Base-by-base conservation (phyloP, 1,284 basidiomycete species). In the Boletus smithii region DNA sequence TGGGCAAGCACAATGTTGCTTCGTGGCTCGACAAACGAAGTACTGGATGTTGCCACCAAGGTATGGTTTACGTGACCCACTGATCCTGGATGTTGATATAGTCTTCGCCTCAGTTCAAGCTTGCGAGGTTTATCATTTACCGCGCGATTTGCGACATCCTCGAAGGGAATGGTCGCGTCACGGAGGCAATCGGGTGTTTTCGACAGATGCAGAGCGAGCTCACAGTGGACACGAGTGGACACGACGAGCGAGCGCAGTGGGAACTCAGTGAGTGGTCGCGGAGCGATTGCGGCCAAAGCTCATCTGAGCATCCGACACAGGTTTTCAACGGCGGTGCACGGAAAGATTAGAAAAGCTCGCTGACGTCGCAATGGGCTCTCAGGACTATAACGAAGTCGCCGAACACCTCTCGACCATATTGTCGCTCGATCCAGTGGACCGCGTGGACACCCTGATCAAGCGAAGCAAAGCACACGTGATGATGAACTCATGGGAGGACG, bases 401-500 rank as follows among this genome's bases (percentile, higher is more conserved):
- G 8, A 22, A 31, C 29, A 31, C 14, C 23, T 30, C 14, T 31
- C 29, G 8, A 23, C 39, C 5, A 16, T 41, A 3, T 23, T 23
- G 22, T 22, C 17, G 0, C 38, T 41, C 3, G n/a, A 42, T 16
- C 30, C 33, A 6, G 5, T 3, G 16, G 13, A 50, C 8, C 16
- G 18, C 10, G 4, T n/a, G 6, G 35, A 34, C 3, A 29, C 30
- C 17, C 35, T 44, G 8, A n/a, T n/a, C n/a, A n/a, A n/a, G 9
- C 20, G 6, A 40, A 40, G 38, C 26, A 27, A 30, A 40, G 39
- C 27, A 30, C 17, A 32, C 14, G n/a, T 31, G 8, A 16, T 8
- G 10, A 37, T 42, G 33, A 20, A n/a, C 1, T 26, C 7, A 3
- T 44, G 48, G 48, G 29, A 16, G n/a, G 48, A 50, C 1, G 48